Evolutionary conservation across 139 green algal genomes (phyloP).

Genomic region (Nannochloris sp.): DNA sequence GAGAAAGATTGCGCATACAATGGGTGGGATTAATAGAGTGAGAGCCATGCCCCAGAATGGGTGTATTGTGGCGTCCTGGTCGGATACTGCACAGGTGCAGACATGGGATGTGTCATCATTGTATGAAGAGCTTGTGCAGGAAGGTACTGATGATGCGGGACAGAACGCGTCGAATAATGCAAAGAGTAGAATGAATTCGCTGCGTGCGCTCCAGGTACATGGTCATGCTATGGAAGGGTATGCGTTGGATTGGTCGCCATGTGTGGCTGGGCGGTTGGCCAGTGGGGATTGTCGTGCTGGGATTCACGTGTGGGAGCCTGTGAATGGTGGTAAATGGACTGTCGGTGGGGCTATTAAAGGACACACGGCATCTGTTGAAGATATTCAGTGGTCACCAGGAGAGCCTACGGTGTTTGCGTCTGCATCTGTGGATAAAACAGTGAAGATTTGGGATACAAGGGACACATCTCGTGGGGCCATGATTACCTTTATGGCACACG

Average conservation of each 20-base stretch:
- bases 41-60: constrained; percentile 80
- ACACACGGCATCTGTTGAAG: constrained; percentile 71
- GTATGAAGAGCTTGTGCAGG: constrained; percentile 46
- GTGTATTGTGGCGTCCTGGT: constrained; percentile 79
- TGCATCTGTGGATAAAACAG: constrained; percentile 62
- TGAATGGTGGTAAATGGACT: constrained; percentile 46
- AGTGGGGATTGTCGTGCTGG: constrained; percentile 39
- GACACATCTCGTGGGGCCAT: constrained; percentile 27
- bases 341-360: constrained; percentile 45
- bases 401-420: constrained; percentile 89
- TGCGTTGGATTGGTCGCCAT: constrained; percentile 74
- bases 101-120: constrained; percentile 61
- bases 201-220: constrained; percentile 28
- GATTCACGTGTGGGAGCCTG: constrained; percentile 87
- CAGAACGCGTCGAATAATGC: neutral
- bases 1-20: constrained; percentile 50
- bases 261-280: constrained; percentile 60
- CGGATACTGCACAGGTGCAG: constrained; percentile 74
- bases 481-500: constrained; percentile 50
- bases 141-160: constrained; percentile 15
- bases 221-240: constrained; percentile 75
- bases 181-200: constrained; percentile 13
- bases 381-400: constrained; percentile 89
- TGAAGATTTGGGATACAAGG: constrained; percentile 84
- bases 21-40: constrained; percentile 83